Evolutionary conservation across 306 rosid species (phyloP), one percentile per base, ranked within the genome.

Genomic region (Rubus parviflorus): DNA sequence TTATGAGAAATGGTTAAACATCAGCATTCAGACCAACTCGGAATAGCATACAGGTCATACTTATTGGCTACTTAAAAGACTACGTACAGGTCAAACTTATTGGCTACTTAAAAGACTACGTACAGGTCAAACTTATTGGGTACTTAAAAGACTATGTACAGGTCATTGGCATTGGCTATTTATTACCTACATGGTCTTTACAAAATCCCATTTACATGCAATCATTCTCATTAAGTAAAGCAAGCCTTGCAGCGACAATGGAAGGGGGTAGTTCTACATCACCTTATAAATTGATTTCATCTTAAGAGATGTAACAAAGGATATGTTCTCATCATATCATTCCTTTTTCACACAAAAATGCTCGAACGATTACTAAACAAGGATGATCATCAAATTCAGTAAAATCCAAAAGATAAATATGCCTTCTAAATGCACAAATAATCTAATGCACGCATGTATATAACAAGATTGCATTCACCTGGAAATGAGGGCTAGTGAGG

Each of bases 401-500:
- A 75, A 62, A 47, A 20, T 19, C 54, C 8, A 58, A 30, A 22
- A 42, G 20, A 7, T 14, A 20, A 51, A n/a, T 48, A 57, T 42
- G 40, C 9, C 10, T 11, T 8, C 0, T 3, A 42, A 14, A 67
- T 51, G 66, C 5, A 9, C 4, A 48, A 17, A 12, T 20, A 43
- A 76, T 13, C 16, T 3, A 66, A 76, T 5, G 6, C 3, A 22
- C 63, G 43, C 15, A 22, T 22, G 43, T 8, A 68, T 19, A 54
- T 6, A 77, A 15, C 38, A 68, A 68, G 60, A 56, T 17, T 22
- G 53, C 15, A 15, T 45, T 74, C 25, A 74, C 97, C 97, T 90
- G 97, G 71, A 90, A 92, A 70, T 92, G 93, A 57, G 90, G 81
- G 78, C 93, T 92, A 83, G 81, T 88, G 60, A 92, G 89, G 80